Conservation (phyloP, 1,284 basidiomycete genomes). For the Cutaneotrichosporon cutaneum region DNA sequence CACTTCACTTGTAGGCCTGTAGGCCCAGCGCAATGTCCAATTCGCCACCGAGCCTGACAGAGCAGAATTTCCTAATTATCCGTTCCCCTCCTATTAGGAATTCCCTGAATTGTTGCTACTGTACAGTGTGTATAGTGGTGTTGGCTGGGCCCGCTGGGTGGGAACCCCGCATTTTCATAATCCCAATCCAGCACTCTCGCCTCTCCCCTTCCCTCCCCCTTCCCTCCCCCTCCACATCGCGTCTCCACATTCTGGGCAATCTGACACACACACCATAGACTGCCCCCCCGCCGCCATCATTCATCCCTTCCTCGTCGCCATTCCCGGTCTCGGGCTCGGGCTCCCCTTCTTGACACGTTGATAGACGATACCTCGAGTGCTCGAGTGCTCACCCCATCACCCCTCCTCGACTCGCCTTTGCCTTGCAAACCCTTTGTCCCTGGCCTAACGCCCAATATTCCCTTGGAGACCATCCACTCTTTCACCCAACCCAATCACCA, state of each 20-base stretch:
- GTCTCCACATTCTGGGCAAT: neutral
- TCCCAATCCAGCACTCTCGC: neutral
- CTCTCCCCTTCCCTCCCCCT: neutral
- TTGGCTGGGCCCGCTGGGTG: too few relatives aligned
- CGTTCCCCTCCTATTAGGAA: neutral
- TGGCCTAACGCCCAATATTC: neutral
- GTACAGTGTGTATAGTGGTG: too few relatives aligned
- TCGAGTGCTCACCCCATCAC: neutral
- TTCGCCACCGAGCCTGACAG: neutral
- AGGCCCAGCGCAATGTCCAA: neutral
- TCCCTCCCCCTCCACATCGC: too few relatives aligned
- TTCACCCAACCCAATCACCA: neutral
- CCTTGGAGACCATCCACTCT: neutral
- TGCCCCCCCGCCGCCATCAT: neutral
- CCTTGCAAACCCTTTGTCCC: neutral
- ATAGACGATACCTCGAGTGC: neutral
- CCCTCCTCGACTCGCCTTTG: neutral
- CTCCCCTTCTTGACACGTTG: neutral
- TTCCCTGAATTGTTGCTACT: neutral
- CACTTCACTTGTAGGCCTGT: neutral
- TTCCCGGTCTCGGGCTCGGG: too few relatives aligned
- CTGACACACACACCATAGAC: neutral
- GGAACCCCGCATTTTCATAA: neutral
- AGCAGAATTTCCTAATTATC: constrained; percentile 1
- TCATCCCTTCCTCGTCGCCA: neutral